These are phyloP conservation scores for Neonectria ditissima DNA, from an alignment of 2,329 filamentous ascomycete genomes.

Conservation along the genomic window DNA sequence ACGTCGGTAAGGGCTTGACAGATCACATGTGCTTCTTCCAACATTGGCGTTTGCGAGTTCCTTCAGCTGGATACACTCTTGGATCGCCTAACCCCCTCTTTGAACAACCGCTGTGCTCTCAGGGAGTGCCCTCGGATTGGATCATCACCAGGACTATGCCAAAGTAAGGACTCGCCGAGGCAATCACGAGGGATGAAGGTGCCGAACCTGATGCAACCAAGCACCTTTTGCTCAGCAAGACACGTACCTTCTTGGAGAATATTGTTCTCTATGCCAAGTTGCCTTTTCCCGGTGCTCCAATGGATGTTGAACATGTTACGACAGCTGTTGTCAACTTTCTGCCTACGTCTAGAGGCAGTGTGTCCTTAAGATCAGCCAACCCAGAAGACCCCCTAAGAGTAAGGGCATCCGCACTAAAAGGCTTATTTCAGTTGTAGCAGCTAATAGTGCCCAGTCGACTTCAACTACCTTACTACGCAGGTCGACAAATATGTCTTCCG, in stretches of 20 bases:
- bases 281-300: constrained; percentile 36
- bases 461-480: constrained; percentile 42
- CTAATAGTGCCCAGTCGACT: constrained; percentile 33
- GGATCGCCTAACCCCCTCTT: constrained; percentile 52
- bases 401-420: not conserved
- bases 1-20: constrained; percentile 60
- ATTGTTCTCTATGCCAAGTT: constrained; percentile 41
- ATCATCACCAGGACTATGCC: constrained; percentile 46
- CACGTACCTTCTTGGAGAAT: constrained; percentile 41
- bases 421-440: not conserved
- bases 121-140: constrained; percentile 54
- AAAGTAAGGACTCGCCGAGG: constrained; percentile 45
- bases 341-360: constrained; percentile 40
- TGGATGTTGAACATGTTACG: constrained; percentile 41
- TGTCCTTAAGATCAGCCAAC: constrained; percentile 36
- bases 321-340: constrained; percentile 39
- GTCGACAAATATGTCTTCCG: constrained; percentile 42
- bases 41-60: constrained; percentile 49
- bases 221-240: constrained; percentile 48
- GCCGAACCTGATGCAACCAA: constrained; percentile 43
- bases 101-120: constrained; percentile 49
- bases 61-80: constrained; percentile 48
- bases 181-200: constrained; percentile 51
- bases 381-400: constrained; percentile 40
- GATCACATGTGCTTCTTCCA: constrained; percentile 46